Base-by-base conservation (phyloP, 495 filamentous ascomycete species). In the Physcia stellaris region DNA sequence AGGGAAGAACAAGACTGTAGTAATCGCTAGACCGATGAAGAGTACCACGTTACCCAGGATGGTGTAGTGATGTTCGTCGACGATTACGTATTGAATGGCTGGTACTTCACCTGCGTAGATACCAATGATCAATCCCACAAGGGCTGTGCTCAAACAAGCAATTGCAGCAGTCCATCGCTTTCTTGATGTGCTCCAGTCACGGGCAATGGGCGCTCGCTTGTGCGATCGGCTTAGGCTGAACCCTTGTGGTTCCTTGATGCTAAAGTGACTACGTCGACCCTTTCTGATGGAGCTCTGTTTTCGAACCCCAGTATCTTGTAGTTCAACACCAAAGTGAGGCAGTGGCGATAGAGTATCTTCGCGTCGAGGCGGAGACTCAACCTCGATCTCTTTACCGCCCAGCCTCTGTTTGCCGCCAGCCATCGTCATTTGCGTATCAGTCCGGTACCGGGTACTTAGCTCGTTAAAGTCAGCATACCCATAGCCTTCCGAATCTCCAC, bases 31-130 rank as follows among this genome's bases (percentile, higher is more conserved):
- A 10, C 79, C 77, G 20, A 78, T 46, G 44, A 77, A 83, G 39
- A 85, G 66, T 15, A 73, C 61, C n/a, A 79, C 70, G 50, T 85
- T 85, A 13, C 81, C 81, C 9, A 82, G 60, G 24, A 82, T 79
- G 5, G 72, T 66, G 39, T 72, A 69, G 46, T 82, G 73, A 35
- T 71, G 43, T 43, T 72, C 65, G 45, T 83, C 76, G 26, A 69
- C 72, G 37, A 86, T 67, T 43, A 67, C 70, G 49, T 83, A 81
- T 53, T 82, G 78, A 30, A 86, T 82, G 6, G 71, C 67, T n/a
- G 78, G 76, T 4, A 80, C 76, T 49, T 82, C 70, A 5, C 81
- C 81, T 39, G 75, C 75, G 49, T 86, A 86, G 19, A 83, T 76
- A 13, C 81, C 82, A 41, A 82, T 59, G 15, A 83, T 62, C 12